phyloP scores from a whole-genome alignment of 1,284 basidiomycete species.

The Bondarzewia mesenterica region DNA sequence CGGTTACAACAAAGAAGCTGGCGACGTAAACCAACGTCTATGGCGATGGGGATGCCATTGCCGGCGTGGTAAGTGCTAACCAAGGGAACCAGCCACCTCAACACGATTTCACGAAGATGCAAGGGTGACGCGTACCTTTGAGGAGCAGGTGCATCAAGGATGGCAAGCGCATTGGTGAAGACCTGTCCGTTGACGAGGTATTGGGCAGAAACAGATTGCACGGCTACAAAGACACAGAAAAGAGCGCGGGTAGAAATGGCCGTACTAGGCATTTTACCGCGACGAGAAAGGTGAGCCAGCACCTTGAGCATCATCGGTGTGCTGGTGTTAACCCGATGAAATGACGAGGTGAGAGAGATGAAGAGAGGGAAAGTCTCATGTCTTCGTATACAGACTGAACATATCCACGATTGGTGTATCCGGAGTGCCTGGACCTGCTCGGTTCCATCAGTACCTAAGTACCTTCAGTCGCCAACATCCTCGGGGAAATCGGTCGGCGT shows the following conservation, averaged over 20 bases:
- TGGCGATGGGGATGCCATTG: slow-evolving; percentile 30
- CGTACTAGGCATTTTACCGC: slow-evolving; percentile 6
- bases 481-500: no score
- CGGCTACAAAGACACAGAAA: background rate
- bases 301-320: slow-evolving; percentile 6
- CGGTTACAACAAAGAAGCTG: background rate
- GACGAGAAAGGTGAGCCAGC: slow-evolving; percentile 10
- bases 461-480: no score
- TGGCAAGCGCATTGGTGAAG: slow-evolving; percentile 40
- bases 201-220: slow-evolving; percentile 18
- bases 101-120: background rate
- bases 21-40: slow-evolving; percentile 29
- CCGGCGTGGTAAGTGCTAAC: slow-evolving; percentile 24
- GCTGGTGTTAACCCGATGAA: no score
- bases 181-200: slow-evolving; percentile 29
- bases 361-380: no score
- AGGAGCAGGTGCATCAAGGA: slow-evolving; percentile 36
- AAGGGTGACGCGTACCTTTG: slow-evolving; percentile 29
- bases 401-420: no score
- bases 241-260: slow-evolving; percentile 11
- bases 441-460: no score
- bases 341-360: no score
- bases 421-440: no score
- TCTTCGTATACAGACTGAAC: no score
- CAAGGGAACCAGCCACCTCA: background rate